Base-by-base conservation (phyloP, 1,284 basidiomycete genomes). In the Sporisorium exsertum region DNA sequence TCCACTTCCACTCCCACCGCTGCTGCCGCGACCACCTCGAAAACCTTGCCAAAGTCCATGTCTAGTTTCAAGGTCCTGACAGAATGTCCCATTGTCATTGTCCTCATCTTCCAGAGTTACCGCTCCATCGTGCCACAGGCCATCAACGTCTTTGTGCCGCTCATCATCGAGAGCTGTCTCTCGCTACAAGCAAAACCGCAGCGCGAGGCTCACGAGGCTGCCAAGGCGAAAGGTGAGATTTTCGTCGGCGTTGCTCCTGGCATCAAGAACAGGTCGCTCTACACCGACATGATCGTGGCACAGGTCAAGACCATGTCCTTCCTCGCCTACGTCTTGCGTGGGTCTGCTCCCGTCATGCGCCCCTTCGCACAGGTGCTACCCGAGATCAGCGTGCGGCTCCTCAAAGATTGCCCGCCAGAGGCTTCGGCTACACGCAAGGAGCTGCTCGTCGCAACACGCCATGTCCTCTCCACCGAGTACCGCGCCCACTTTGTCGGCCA, bases 341-440 rank as follows among this genome's bases (percentile, higher is more conserved):
- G 91, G 29, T 87, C 87, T 86, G 85, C 87, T 33, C 92, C 93
- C 33, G 90, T 92, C 59, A 90, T 92, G 71, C 91, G 93, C 50
- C 88, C 90, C 12, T 94, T 94, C 78, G 91, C 92, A 5, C 92
- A 96, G 79, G 90, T 90, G 5, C 89, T 99, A 42, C 92, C 96
- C 20, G 88, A 93, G 54, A 90, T 92, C 45, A 91, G 93, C 53
- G 88, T 99, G 27, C 90, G 97, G 16, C 88, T 99, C 22, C 88
- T 99, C 58, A 93, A 97, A 83, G 96, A 99, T 85, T 95, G 95
- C 80, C 96, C 97, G 22, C 89, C 92, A 0, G 94, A 93, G 82
- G 92, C 92, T 8, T 91, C 94, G n/a, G 88, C 90, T 18, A 90
- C 62, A 29, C 70, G 78, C 24, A 83, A 95, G 92, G 97, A 99